Evolutionary conservation across 257 asterid genomes (phyloP), one percentile per base, ranked within the genome.

Genomic region (Mentha longifolia): DNA sequence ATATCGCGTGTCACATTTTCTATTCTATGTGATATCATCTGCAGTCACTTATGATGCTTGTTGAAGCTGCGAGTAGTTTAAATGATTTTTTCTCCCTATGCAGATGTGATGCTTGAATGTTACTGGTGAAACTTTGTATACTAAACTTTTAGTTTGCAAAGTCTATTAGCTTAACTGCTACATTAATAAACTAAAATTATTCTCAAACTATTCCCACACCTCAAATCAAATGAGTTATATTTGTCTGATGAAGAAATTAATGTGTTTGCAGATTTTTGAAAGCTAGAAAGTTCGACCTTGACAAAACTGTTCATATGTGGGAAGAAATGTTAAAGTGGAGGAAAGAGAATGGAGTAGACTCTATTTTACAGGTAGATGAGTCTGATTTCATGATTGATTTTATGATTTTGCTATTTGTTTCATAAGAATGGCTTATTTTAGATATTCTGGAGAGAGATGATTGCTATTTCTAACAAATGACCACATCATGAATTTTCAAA

Each of bases 231-330:
- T 52, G 10, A 19, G 17, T 35, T 51, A 49, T 45, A 42, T 58
- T 58, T 56, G 5, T 45, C 55, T 51, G 49, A 77, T 52, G 45
- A 76, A 49, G 65, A 68, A 67, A 54, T 65, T 35, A 51, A 35
- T 41, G 43, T 43, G 68, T 49, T 81, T 74, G 70, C 95, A 95
- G 99, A 77, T 95, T 89, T 74, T 81, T 92, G 87, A 92, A 81
- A 75, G 98, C 98, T 47, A 90, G 99, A 85, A 90, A 95, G 85
- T 92, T 92, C 80, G 99, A 95, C 85, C 91, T 88, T 71, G 96
- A 92, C 67, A 95, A 92, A 84, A 74, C 97, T 4, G 73, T 84
- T 57, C 92, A 88, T 43, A 95, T 95, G 99, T 95, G 99, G 99
- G 83, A 62, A 39, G 99, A 95, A 78, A 95, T 95, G 99, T 84